Base-by-base conservation (phyloP, 495 filamentous ascomycete genomes). In the Ramalina peruviana region DNA sequence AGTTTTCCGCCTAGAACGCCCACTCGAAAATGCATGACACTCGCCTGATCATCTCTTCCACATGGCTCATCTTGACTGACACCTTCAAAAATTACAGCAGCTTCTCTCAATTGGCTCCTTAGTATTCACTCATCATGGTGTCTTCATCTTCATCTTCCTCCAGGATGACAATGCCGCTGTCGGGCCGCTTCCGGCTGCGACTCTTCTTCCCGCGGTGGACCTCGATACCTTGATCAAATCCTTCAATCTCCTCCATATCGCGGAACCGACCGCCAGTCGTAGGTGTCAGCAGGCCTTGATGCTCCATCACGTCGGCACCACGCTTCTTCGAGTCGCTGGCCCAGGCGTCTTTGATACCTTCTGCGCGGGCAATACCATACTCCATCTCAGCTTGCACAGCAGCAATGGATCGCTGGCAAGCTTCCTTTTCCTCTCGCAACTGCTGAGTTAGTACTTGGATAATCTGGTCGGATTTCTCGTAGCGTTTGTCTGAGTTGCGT, bases 161-260 rank as follows among this genome's bases (percentile, higher is more conserved):
- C 58, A 80, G 59, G 36, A 85, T 72, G 12, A 71, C 81, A 59
- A 84, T 58, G 3, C 76, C 81, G 58, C 76, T 81, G 50, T 83
- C 79, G 54, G 79, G 69, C 42, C 70, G 69, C 43, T 72, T 65
- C 44, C 23, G 50, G 26, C 19, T 37, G 15, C 21, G 30, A 17
- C 65, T 63, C 16, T 64, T 48, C 50, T 72, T 71, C 15, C 72
- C 71, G 25, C 72, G 60, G 6, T 69, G 67, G 39, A 67, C 55
- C 51, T 74, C 70, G 1, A 60, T 43, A 39, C 48, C 43, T 21
- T 46, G 53, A 19, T 55, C 47, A 37, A 53, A 41, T 19, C 52
- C 55, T 13, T 58, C 47, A 43, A 50, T 51, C 21, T 47, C 25
- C 39, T 54, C 50, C 7, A 72, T 59, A 58, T 76, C 71, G 33